These are phyloP conservation scores for Lyophyllum semitale DNA, from an alignment of 768 basidiomycete genomes.

Conservation along the genomic window DNA sequence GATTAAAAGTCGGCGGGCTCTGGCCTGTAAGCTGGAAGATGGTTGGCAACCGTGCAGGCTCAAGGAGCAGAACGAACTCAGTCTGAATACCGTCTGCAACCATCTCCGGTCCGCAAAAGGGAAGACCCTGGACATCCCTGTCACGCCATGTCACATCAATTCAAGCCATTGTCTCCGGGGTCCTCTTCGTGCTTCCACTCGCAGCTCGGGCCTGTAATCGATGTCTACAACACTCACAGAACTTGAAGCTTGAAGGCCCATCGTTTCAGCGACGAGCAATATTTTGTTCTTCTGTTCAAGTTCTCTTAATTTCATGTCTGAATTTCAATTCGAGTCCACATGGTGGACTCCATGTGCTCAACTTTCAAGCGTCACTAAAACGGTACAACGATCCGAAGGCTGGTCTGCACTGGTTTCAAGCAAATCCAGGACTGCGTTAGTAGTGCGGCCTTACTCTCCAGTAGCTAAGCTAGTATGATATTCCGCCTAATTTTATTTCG, in stretches of 20 bases:
- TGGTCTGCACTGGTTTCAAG: no score
- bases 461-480: no score
- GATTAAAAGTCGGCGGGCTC: neutral
- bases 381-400: no score
- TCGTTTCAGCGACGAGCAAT: neutral
- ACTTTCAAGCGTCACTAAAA: no score
- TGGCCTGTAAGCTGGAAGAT: neutral
- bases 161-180: slow-evolving; percentile 16
- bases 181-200: neutral
- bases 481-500: no score
- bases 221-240: neutral
- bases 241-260: neutral
- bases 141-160: slow-evolving; percentile 19
- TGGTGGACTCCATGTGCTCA: neutral
- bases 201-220: no score
- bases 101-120: slow-evolving; percentile 21
- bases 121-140: slow-evolving; percentile 13
- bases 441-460: no score
- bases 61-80: slow-evolving; percentile 16
- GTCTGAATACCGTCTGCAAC: slow-evolving; percentile 11
- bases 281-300: neutral
- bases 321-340: neutral
- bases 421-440: no score
- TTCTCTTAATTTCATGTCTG: neutral
- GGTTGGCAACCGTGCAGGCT: slow-evolving; percentile 18